Conservation (phyloP, 1,284 basidiomycete species). For the Athelia psychrophila region DNA sequence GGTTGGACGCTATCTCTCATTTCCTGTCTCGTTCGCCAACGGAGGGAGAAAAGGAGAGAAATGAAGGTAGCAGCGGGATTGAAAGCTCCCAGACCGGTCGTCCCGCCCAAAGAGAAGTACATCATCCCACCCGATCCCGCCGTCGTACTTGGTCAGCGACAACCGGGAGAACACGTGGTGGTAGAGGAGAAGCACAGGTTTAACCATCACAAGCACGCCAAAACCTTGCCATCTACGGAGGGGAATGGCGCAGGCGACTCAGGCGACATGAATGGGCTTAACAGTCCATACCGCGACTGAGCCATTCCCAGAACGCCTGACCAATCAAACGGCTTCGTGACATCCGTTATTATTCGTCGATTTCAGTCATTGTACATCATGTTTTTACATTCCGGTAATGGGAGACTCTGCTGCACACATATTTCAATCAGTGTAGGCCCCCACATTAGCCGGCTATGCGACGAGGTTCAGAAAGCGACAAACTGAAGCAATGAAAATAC, state of each 20-base stretch:
- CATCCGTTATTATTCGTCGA: neutral
- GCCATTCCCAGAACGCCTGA: neutral
- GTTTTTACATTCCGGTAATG: constrained; percentile 15
- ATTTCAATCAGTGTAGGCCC: constrained; percentile 73
- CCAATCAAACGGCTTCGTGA: neutral
- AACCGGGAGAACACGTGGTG: constrained; percentile 42
- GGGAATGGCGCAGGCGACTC: constrained; percentile 24
- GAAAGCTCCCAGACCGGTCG: constrained; percentile 17
- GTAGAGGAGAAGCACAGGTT: constrained; percentile 18
- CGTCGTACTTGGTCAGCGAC: constrained; percentile 45
- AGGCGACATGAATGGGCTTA: neutral
- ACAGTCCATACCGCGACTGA: neutral
- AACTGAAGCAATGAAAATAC: constrained; percentile 25
- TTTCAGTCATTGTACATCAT: constrained; percentile 15
- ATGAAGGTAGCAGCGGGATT: constrained; percentile 20
- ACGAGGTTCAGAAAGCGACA: constrained; percentile 7
- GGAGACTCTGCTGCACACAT: neutral
- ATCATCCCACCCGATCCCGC: constrained; percentile 69
- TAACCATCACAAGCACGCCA: constrained; percentile 24
- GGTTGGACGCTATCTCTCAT: constrained; percentile 25
- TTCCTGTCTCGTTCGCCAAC: constrained; percentile 32
- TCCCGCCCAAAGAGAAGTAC: constrained; percentile 32
- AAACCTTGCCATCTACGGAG: constrained; percentile 43
- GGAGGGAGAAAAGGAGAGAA: constrained; percentile 24
- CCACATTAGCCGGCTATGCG: constrained; percentile 65